Conservation (phyloP, 2,329 filamentous ascomycete genomes). For the Alternaria ventricosa region DNA sequence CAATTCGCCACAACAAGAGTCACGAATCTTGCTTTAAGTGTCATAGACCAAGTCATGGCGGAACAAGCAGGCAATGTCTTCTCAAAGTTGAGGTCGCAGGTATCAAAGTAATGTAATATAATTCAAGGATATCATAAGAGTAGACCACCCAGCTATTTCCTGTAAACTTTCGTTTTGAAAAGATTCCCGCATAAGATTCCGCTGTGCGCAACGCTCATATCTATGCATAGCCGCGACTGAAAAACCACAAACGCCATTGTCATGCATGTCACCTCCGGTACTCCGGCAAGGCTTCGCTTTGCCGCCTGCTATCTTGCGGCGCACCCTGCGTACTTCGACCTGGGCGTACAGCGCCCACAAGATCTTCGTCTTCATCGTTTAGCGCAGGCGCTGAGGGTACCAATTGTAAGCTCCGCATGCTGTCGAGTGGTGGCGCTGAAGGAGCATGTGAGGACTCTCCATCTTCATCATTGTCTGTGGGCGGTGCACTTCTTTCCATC, state of each 20-base stretch:
- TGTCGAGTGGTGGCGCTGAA: constrained; percentile 24
- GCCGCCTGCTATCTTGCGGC: constrained; percentile 12
- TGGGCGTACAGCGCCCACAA: constrained; percentile 37
- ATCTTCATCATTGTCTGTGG: constrained; percentile 31
- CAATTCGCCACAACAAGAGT: not conserved
- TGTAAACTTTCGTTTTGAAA: not conserved
- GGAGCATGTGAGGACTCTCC: constrained; percentile 21
- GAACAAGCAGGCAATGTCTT: not conserved
- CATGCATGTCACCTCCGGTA: constrained; percentile 34
- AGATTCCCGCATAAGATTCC: not conserved
- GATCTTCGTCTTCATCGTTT: constrained; percentile 43
- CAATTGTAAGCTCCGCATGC: constrained; percentile 16
- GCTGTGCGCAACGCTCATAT: not conserved
- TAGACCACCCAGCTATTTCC: not conserved
- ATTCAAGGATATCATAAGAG: not conserved
- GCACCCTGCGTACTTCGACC: constrained; percentile 17
- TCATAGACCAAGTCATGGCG: not conserved
- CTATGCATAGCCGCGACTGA: not conserved
- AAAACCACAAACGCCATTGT: constrained; percentile 4
- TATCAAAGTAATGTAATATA: not conserved
- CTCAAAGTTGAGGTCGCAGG: not conserved
- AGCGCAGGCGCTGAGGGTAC: constrained; percentile 42
- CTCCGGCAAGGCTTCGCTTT: constrained; percentile 38
- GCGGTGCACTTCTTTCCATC: constrained; percentile 52
- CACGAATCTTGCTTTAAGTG: not conserved